phyloP scores from a whole-genome alignment of 177 flowering plant genomes.

The Vitis hybrid region DNA sequence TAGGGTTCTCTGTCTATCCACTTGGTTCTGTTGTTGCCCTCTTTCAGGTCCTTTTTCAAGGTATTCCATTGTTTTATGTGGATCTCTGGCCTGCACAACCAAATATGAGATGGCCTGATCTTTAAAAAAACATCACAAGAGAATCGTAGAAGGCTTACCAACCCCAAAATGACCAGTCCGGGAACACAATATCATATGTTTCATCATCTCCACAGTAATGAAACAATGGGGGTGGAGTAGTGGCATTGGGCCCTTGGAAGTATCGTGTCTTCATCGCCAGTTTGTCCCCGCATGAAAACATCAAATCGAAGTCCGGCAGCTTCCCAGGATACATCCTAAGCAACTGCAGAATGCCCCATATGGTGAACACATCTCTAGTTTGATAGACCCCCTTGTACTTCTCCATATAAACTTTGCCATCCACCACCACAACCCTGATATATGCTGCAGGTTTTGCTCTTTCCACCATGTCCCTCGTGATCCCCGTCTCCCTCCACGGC shows the following conservation, averaged over 20 bases:
- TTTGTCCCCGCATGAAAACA: slow-evolving; percentile 18
- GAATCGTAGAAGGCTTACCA: slow-evolving; percentile 13
- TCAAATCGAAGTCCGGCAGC: slow-evolving; percentile 21
- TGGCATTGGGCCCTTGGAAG: not conserved
- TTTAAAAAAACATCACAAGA: too few relatives aligned
- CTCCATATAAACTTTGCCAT: slow-evolving; percentile 17
- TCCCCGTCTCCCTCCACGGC: slow-evolving; percentile 21
- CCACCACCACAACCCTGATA: slow-evolving; percentile 12
- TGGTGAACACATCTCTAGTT: slow-evolving; percentile 16
- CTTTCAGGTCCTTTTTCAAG: slow-evolving; percentile 4
- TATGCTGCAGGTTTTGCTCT: slow-evolving; percentile 13
- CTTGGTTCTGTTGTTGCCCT: not conserved
- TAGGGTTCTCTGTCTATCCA: slow-evolving; percentile 16
- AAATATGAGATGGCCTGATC: too few relatives aligned
- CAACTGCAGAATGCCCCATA: slow-evolving; percentile 23
- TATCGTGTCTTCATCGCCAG: slow-evolving; percentile 1
- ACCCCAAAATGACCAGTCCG: slow-evolving; percentile 27
- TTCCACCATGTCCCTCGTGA: slow-evolving; percentile 20
- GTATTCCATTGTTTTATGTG: slow-evolving; percentile 13
- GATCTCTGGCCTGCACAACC: slow-evolving; percentile 11
- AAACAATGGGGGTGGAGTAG: slow-evolving; percentile 12
- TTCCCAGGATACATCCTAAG: slow-evolving; percentile 20
- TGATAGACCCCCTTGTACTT: slow-evolving; percentile 9
- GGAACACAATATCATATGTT: slow-evolving; percentile 12
- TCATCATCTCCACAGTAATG: slow-evolving; percentile 13